phyloP scores from a whole-genome alignment of 2,329 filamentous ascomycete species.

The Emydomyces testavorans region DNA sequence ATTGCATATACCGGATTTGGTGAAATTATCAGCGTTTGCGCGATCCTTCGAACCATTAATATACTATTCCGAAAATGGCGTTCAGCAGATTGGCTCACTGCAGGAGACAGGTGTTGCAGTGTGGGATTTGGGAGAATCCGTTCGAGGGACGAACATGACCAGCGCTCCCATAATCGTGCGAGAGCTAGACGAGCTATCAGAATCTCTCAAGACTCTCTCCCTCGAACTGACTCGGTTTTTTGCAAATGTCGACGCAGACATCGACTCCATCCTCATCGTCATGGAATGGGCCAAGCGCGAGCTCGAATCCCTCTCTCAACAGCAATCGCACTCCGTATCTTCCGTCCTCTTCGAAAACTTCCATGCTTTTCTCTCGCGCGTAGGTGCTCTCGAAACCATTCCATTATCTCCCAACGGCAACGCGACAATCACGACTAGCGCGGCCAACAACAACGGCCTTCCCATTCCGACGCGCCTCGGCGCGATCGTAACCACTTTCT shows the following conservation, averaged over 20 bases:
- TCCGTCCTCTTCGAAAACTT: slow-evolving; percentile 69
- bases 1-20: slow-evolving; percentile 65
- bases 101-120: slow-evolving; percentile 88
- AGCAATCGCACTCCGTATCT: slow-evolving; percentile 52
- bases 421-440: neutral
- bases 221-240: slow-evolving; percentile 86
- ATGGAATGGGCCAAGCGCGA: slow-evolving; percentile 95
- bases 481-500: slow-evolving; percentile 55
- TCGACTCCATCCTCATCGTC: slow-evolving; percentile 82
- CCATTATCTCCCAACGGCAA: slow-evolving; percentile 10
- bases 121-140: slow-evolving; percentile 86
- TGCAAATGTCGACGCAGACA: slow-evolving; percentile 81
- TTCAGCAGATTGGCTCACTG: slow-evolving; percentile 72
- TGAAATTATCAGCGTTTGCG: slow-evolving; percentile 81
- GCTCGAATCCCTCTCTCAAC: slow-evolving; percentile 55
- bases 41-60: slow-evolving; percentile 89
- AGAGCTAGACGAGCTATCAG: slow-evolving; percentile 73
- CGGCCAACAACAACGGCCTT: slow-evolving; percentile 9
- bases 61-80: slow-evolving; percentile 83
- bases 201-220: slow-evolving; percentile 71
- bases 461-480: slow-evolving; percentile 55
- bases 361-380: slow-evolving; percentile 59
- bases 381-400: slow-evolving; percentile 32
- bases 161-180: slow-evolving; percentile 75
- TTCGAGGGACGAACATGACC: slow-evolving; percentile 81